phyloP scores from a whole-genome alignment of 305 asterid genomes.

The Stenogyne calaminthoides region DNA sequence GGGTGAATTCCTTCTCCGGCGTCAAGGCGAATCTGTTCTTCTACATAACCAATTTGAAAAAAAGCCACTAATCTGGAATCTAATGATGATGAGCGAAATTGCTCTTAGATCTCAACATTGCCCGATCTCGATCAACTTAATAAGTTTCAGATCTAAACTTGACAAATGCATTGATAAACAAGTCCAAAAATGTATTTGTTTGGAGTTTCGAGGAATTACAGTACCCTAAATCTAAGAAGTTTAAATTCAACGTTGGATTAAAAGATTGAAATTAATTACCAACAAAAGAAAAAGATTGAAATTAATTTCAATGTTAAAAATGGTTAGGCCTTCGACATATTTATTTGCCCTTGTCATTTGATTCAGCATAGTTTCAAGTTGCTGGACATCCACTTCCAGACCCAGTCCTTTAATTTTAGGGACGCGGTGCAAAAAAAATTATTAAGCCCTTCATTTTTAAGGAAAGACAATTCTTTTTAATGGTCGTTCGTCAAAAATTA shows the following conservation, averaged over 20 bases:
- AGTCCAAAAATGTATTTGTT: slow-evolving; percentile 73
- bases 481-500: too few relatives aligned
- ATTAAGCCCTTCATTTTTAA: too few relatives aligned
- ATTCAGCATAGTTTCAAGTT: neutral
- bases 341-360: neutral
- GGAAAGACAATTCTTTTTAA: too few relatives aligned
- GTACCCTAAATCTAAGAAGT: slow-evolving; percentile 75
- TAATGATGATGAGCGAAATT: slow-evolving; percentile 64
- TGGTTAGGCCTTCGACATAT: neutral
- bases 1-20: too few relatives aligned
- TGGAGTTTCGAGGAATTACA: slow-evolving; percentile 64
- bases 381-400: too few relatives aligned
- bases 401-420: too few relatives aligned
- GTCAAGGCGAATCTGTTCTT: slow-evolving; percentile 76
- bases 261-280: too few relatives aligned
- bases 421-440: too few relatives aligned
- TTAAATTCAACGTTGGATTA: neutral
- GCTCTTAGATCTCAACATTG: slow-evolving; percentile 66
- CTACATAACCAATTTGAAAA: slow-evolving; percentile 79
- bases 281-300: too few relatives aligned
- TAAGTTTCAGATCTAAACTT: slow-evolving; percentile 74
- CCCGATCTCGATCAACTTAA: slow-evolving; percentile 78
- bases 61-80: slow-evolving; percentile 89
- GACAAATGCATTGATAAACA: slow-evolving; percentile 64
- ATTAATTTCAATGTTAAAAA: too few relatives aligned